Evolutionary conservation across 2,329 filamentous ascomycete species (phyloP).

Genomic region (Aureobasidium sp.): DNA sequence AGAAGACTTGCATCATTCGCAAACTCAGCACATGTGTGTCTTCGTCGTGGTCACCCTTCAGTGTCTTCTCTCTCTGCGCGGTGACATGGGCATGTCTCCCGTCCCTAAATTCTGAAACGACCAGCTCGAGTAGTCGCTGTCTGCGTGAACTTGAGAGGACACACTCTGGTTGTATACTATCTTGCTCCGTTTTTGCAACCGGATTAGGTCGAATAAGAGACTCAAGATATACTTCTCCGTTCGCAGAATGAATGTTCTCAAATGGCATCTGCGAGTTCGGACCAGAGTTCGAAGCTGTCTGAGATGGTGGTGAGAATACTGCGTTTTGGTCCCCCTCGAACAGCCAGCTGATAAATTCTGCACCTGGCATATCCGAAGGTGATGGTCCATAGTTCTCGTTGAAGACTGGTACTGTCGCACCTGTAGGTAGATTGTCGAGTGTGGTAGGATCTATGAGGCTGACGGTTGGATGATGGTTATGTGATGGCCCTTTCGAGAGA

Average conservation of each 20-base stretch:
- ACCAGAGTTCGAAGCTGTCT: not conserved
- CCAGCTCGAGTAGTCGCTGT: not conserved
- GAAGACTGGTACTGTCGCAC: conserved; percentile 68
- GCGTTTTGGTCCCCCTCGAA: conserved; percentile 19
- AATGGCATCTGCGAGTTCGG: not conserved
- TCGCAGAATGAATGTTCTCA: not conserved
- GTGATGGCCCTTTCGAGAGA: not conserved
- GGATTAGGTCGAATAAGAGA: not conserved
- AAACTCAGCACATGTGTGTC: conserved; percentile 64
- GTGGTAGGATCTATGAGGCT: not conserved
- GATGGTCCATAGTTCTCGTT: conserved; percentile 81
- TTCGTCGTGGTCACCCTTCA: conserved; percentile 68
- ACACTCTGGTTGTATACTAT: conserved; percentile 10
- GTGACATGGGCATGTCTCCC: conserved; percentile 3
- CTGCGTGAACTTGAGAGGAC: conserved; percentile 2
- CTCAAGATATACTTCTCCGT: not conserved
- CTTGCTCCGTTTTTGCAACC: conserved; percentile 1
- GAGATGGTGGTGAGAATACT: not conserved
- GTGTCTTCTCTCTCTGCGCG: not conserved
- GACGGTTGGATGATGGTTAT: not conserved
- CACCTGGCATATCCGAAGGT: conserved; percentile 49
- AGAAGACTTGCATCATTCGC: conserved; percentile 93
- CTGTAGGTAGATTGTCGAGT: not conserved
- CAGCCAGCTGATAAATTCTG: conserved; percentile 24
- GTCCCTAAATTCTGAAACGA: conserved; percentile 3